These are phyloP conservation scores for Aurantiochytrium sp. DNA, from an alignment of 108 stramenopile genomes.

Conservation along the genomic window DNA sequence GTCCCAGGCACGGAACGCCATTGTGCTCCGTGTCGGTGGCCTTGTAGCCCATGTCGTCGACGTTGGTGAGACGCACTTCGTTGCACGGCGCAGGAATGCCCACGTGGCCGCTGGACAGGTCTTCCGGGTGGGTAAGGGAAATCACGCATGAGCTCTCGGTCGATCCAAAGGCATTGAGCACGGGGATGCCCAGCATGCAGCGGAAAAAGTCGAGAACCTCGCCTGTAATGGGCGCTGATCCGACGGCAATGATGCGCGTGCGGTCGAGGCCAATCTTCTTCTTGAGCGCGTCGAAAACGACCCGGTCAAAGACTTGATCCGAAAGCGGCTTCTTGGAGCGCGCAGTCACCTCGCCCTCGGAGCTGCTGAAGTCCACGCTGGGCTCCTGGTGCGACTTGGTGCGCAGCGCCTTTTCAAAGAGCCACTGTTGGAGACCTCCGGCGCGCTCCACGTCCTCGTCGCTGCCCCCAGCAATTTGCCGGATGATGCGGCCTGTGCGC, in stretches of 20 bases:
- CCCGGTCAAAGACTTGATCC: constrained; percentile 77
- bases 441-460: background rate
- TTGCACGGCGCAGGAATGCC: constrained; percentile 70
- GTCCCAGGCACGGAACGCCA: constrained; percentile 54
- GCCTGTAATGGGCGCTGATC: constrained; percentile 78
- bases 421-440: constrained; percentile 13
- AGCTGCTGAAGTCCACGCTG: constrained; percentile 55
- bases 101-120: constrained; percentile 82
- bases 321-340: constrained; percentile 52
- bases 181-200: constrained; percentile 71
- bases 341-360: background rate
- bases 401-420: constrained; percentile 17
- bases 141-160: constrained; percentile 80
- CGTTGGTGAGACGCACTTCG: constrained; percentile 77
- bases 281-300: constrained; percentile 86
- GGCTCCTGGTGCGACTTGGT: constrained; percentile 53
- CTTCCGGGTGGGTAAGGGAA: constrained; percentile 57
- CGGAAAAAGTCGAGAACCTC: constrained; percentile 85
- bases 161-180: constrained; percentile 92
- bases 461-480: background rate
- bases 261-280: constrained; percentile 59
- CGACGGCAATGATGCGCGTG: constrained; percentile 61
- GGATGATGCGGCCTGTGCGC: background rate
- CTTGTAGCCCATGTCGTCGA: constrained; percentile 89
- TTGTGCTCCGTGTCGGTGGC: constrained; percentile 52